Conservation (phyloP, 257 asterid genomes). For the Catharanthus roseus region DNA sequence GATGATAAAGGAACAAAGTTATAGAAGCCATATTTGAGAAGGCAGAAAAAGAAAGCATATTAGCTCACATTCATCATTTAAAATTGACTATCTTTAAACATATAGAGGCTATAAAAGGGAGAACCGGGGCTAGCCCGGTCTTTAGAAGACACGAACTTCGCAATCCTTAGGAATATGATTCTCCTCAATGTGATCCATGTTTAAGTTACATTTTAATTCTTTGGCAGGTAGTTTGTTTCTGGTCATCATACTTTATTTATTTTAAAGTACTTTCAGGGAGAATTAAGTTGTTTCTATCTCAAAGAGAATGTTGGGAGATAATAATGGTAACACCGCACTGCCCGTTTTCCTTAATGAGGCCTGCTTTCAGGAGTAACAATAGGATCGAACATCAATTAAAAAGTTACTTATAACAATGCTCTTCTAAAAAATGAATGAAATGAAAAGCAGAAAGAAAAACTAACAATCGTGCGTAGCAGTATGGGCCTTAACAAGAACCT, state of each 20-base stretch:
- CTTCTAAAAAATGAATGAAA: slow-evolving; percentile 6
- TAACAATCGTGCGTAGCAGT: slow-evolving; percentile 36
- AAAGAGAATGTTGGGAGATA: slow-evolving; percentile 54
- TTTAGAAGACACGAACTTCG: background rate
- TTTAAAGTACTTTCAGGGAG: slow-evolving; percentile 11
- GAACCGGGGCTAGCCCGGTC: background rate
- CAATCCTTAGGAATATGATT: background rate
- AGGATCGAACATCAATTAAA: slow-evolving; percentile 4
- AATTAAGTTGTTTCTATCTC: slow-evolving; percentile 3
- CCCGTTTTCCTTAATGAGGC: slow-evolving; percentile 42
- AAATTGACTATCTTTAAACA: too few species aligned
- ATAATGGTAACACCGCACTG: slow-evolving; percentile 37
- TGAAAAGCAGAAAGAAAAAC: background rate
- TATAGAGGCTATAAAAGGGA: background rate
- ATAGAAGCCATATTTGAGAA: background rate
- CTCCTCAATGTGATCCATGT: background rate
- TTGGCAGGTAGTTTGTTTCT: slow-evolving; percentile 16
- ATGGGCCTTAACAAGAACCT: slow-evolving; percentile 79
- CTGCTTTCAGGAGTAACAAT: slow-evolving; percentile 31
- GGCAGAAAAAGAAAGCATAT: background rate
- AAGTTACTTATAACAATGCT: too few species aligned
- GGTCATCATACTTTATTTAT: slow-evolving; percentile 17
- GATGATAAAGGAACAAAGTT: slow-evolving; percentile 1
- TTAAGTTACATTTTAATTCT: background rate
- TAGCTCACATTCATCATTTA: background rate